Evolutionary conservation across 169 alveolate genomes (phyloP).

Genomic region (Eimeria necatrix): DNA sequence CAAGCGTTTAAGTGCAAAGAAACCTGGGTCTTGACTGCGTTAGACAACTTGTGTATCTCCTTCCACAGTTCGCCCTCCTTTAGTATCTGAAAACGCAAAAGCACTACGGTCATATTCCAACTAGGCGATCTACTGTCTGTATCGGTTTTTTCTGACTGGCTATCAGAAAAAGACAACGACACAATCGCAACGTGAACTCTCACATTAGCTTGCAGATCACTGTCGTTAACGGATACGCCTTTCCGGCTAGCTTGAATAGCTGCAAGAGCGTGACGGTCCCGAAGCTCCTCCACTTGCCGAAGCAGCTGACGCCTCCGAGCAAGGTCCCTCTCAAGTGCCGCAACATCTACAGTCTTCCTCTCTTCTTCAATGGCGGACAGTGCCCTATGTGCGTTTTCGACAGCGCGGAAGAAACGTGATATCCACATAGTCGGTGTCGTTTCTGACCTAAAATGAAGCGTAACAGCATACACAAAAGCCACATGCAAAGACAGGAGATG

Average conservation of each 20-base stretch:
- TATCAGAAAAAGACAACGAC: neutral
- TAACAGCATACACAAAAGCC: neutral
- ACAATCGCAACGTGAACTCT: neutral
- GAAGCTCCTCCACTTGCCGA: constrained; percentile 29
- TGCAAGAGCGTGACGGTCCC: constrained; percentile 50
- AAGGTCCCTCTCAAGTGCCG: constrained; percentile 19
- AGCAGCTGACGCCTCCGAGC: constrained; percentile 58
- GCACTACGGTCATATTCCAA: neutral
- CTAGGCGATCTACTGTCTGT: no score
- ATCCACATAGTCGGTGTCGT: constrained; percentile 65
- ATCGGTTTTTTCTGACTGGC: no score
- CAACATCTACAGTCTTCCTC: constrained; percentile 35
- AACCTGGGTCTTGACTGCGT: constrained; percentile 36
- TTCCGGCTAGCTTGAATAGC: neutral
- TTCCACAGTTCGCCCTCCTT: constrained; percentile 61
- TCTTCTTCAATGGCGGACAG: constrained; percentile 46
- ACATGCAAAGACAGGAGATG: neutral
- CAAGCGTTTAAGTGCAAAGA: constrained; percentile 55
- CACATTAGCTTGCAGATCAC: constrained; percentile 6
- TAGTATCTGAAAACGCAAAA: neutral
- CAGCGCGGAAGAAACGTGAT: constrained; percentile 68
- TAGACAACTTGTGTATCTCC: constrained; percentile 33
- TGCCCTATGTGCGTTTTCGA: constrained; percentile 53
- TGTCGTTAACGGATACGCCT: neutral
- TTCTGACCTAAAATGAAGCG: neutral